Conservation (phyloP, 2,329 filamentous ascomycete species). For the Volutella citrinella region DNA sequence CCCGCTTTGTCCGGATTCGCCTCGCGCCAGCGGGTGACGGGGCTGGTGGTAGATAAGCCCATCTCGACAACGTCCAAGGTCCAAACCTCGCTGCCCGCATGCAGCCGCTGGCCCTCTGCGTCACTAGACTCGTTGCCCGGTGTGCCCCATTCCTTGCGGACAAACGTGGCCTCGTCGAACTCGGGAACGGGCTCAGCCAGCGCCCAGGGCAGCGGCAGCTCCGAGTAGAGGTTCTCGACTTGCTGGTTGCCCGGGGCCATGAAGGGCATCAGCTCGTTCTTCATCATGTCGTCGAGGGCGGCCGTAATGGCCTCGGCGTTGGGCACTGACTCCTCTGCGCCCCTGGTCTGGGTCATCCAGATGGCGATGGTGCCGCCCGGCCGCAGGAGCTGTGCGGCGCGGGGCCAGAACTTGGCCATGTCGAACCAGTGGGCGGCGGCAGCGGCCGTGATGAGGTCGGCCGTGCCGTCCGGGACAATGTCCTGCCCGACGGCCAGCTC, state of each 20-base stretch:
- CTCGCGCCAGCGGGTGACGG: slow-evolving; percentile 42
- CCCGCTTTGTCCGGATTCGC: slow-evolving; percentile 38
- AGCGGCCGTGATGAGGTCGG: slow-evolving; percentile 50
- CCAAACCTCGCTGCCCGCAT: slow-evolving; percentile 17
- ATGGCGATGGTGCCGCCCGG: slow-evolving; percentile 54
- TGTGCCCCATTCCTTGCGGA: slow-evolving; percentile 41
- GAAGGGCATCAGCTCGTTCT: slow-evolving; percentile 35
- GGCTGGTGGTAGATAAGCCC: slow-evolving; percentile 36
- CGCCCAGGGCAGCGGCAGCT: slow-evolving; percentile 49
- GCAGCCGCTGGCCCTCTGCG: slow-evolving; percentile 23
- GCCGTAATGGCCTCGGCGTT: slow-evolving; percentile 40
- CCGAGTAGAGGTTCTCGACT: slow-evolving; percentile 36
- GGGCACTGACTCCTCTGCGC: slow-evolving; percentile 30
- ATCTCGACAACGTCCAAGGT: slow-evolving; percentile 36
- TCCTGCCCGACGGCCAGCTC: too few species aligned
- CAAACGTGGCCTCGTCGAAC: slow-evolving; percentile 39
- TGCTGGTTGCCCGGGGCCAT: slow-evolving; percentile 41
- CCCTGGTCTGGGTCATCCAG: slow-evolving; percentile 38
- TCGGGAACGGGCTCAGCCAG: slow-evolving; percentile 25
- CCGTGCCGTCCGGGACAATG: slow-evolving; percentile 33
- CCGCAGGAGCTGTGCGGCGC: slow-evolving; percentile 43
- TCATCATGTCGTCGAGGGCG: slow-evolving; percentile 36
- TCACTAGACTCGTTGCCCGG: slow-evolving; percentile 12
- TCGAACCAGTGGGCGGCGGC: slow-evolving; percentile 59
- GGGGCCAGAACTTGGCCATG: slow-evolving; percentile 46